These are phyloP conservation scores for Didymella pinodella DNA, from an alignment of 2,329 filamentous ascomycete species.

Conservation along the genomic window DNA sequence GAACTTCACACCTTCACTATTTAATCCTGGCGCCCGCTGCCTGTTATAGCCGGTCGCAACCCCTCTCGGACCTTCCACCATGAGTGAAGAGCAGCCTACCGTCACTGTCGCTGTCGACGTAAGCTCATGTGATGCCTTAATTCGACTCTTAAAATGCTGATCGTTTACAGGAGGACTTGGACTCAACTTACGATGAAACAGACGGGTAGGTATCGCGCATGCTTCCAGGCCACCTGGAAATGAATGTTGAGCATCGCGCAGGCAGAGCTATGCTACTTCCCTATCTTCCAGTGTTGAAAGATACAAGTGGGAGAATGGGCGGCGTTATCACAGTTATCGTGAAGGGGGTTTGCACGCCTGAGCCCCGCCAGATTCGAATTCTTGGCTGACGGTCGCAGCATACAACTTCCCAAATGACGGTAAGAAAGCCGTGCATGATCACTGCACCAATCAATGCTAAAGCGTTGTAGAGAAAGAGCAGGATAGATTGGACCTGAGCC, in stretches of 20 bases:
- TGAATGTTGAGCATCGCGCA: neutral
- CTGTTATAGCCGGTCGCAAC: neutral
- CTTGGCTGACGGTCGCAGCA: conserved; percentile 18
- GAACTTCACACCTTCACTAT: neutral
- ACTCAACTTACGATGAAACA: conserved; percentile 12
- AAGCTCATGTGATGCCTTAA: conserved; percentile 1
- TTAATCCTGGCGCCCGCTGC: conserved; percentile 7
- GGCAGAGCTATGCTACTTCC: conserved; percentile 21
- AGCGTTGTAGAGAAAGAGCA: conserved; percentile 44
- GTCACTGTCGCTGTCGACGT: conserved; percentile 14
- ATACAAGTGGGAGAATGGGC: conserved; percentile 49
- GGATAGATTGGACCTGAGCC: conserved; percentile 55
- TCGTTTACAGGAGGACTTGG: conserved; percentile 3
- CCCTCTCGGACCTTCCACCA: neutral
- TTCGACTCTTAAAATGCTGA: neutral
- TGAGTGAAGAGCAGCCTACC: conserved; percentile 11
- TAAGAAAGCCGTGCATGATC: neutral
- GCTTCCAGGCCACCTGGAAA: neutral
- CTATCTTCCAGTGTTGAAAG: conserved; percentile 46
- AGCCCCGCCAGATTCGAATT: conserved; percentile 20
- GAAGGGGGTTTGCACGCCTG: conserved; percentile 32
- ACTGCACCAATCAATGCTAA: neutral
- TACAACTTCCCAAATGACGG: conserved; percentile 54
- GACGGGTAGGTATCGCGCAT: conserved; percentile 5
- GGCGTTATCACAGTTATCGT: conserved; percentile 48